Percentiles rank a stretch among this genome's conserved stretches.
Evolutionary conservation across 345 rosid species (phyloP).

Genomic region (Gynandropsis gynandra): DNA sequence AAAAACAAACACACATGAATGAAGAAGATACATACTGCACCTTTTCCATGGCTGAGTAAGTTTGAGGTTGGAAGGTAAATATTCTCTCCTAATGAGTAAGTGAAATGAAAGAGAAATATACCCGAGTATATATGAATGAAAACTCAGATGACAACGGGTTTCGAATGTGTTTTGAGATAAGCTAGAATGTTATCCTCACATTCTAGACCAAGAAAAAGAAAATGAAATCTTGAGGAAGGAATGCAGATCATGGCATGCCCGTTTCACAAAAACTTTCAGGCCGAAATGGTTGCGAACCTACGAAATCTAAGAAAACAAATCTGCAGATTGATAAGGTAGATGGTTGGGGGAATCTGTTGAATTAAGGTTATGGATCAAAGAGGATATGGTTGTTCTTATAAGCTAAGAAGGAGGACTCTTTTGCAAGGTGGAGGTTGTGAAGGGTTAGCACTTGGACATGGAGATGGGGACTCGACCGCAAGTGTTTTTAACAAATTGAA

Average conservation of each 20-base stretch:
- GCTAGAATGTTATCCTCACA: constrained; percentile 52
- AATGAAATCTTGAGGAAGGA: constrained; percentile 19
- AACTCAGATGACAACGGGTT: constrained; percentile 34
- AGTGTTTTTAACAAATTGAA: constrained; percentile 89
- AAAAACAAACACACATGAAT: constrained; percentile 26
- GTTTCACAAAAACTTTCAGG: constrained; percentile 68
- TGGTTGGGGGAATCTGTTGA: too few species aligned
- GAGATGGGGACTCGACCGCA: constrained; percentile 69
- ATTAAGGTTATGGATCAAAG: constrained; percentile 2
- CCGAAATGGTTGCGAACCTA: constrained; percentile 65
- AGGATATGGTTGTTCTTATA: constrained; percentile 31
- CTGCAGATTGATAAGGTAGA: constrained; percentile 18
- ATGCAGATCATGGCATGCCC: constrained; percentile 65
- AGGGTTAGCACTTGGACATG: constrained; percentile 47
- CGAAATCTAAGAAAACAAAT: constrained; percentile 27
- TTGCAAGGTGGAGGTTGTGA: constrained; percentile 86
- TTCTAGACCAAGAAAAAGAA: constrained; percentile 32
- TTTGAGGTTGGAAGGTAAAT: constrained; percentile 14
- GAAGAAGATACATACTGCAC: constrained; percentile 20
- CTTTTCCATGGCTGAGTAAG: constrained; percentile 10
- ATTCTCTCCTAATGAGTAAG: constrained; percentile 20
- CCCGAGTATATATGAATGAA: constrained; percentile 27
- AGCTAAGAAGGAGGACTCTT: constrained; percentile 90
- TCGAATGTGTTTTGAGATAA: constrained; percentile 33
- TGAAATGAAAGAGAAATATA: constrained; percentile 5